A percentile compares a stretch with the other conserved stretches of the same genome.
These are phyloP conservation scores for Lobosporangium transversale DNA, from an alignment of 192 early-diverging fungal species.

Conservation along the genomic window DNA sequence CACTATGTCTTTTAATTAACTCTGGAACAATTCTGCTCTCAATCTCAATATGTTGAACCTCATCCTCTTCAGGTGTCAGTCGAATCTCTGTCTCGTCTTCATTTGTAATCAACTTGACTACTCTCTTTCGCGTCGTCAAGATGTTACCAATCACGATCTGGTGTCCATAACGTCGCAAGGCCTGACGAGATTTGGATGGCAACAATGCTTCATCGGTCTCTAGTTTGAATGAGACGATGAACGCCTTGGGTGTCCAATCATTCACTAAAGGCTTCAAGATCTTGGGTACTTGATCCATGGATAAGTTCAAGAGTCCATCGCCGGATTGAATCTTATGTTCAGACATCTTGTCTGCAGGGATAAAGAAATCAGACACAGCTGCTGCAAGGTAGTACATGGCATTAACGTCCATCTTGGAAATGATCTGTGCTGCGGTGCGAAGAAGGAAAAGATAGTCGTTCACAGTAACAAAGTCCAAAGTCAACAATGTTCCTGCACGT, in stretches of 20 bases:
- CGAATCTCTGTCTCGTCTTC: constrained; percentile 57
- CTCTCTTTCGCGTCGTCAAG: constrained; percentile 85
- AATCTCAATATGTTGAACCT: constrained; percentile 76
- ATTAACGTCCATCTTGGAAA: constrained; percentile 70
- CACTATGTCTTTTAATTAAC: constrained; percentile 69
- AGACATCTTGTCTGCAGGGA: constrained; percentile 90
- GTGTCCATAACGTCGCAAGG: constrained; percentile 90
- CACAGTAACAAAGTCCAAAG: constrained; percentile 89
- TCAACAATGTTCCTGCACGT: constrained; percentile 70
- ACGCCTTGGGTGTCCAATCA: constrained; percentile 87
- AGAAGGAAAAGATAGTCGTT: constrained; percentile 93
- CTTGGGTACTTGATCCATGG: constrained; percentile 97
- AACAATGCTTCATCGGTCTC: constrained; percentile 91
- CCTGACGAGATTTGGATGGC: constrained; percentile 80
- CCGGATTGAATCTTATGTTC: constrained; percentile 99
- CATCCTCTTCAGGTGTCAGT: constrained; percentile 64
- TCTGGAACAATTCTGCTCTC: constrained; percentile 79
- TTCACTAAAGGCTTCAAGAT: constrained; percentile 93
- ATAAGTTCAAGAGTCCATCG: constrained; percentile 84
- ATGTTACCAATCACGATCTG: constrained; percentile 98
- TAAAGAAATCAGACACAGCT: constrained; percentile 98
- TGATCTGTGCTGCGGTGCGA: constrained; percentile 72
- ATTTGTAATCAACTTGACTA: constrained; percentile 75
- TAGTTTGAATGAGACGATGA: constrained; percentile 98
- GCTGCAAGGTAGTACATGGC: constrained; percentile 98